Evolutionary conservation across 164 flowering plant genomes (phyloP), one percentile per base, ranked within the genome.

Genomic region (Paratinospora sagittata): DNA sequence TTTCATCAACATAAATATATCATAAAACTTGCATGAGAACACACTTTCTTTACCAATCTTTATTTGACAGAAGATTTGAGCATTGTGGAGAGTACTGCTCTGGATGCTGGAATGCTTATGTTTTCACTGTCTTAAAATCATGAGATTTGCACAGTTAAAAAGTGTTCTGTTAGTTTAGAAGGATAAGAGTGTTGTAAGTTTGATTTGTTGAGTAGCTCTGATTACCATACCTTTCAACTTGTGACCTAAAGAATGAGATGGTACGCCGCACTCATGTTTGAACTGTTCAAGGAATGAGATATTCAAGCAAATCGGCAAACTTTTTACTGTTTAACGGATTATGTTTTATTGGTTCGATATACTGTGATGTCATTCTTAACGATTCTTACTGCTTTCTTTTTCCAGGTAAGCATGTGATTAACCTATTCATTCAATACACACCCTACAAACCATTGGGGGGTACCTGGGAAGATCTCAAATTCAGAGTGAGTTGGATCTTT

Each of bases 331-430:
- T 19, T 7, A n/a, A n/a, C 7, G 8, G 21, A 17, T 17, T 17
- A 16, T 17, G 23, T 52, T 52, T 19, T 19, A 17, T 52, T 52
- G n/a, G 21, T 52, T 52, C 14, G 4, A 52, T 52, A n/a, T 17
- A 52, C 60, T 17, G 60, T 17, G 21, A 19, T 52, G 21, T 52
- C 21, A 66, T 14, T 27, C 30, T 21, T 37, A 37, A 64, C 27
- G 14, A 21, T 61, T 43, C 21, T 63, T 27, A 34, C 13, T 17
- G 27, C 55, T n/a, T 67, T 41, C 27, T 24, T 62, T 52, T 76
- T 66, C 65, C 72, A 94, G 98, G 98, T 57, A 89, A 91, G 84
- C 98, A 96, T 76, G 98, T 91, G 33, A 84, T 96, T 73, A 91
- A 88, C 85, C 80, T 96, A 71, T 96, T 96, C 74, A 81, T 88